phyloP scores from a whole-genome alignment of 1,284 basidiomycete species.

The Lentinula novae-zelandiae region DNA sequence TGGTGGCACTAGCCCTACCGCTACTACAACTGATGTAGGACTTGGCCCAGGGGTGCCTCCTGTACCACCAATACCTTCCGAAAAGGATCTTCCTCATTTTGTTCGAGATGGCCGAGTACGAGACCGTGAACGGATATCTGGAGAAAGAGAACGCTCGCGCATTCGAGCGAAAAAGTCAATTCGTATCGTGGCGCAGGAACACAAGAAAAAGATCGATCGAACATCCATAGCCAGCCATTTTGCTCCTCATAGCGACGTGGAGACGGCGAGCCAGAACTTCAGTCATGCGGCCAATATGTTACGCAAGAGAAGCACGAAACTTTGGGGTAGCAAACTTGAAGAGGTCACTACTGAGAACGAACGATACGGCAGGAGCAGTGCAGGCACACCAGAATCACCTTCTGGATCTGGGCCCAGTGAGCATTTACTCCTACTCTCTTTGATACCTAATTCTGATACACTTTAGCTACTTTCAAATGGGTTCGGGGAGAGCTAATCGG shows the following conservation, averaged over 20 bases:
- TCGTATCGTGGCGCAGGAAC: conserved; percentile 84
- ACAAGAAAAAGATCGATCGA: conserved; percentile 66
- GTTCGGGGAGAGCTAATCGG: conserved; percentile 97
- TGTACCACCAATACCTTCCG: conserved; percentile 27
- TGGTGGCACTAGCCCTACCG: conserved; percentile 75
- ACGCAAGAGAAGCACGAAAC: conserved; percentile 86
- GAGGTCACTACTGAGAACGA: conserved; percentile 82
- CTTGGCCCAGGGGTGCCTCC: conserved; percentile 24
- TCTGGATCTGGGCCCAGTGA: conserved; percentile 56
- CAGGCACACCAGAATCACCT: conserved; percentile 46
- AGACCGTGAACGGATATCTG: not conserved
- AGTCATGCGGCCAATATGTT: conserved; percentile 39
- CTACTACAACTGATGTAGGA: conserved; percentile 49
- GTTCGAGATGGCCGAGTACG: conserved; percentile 16
- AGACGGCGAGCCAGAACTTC: not conserved
- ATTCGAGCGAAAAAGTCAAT: conserved; percentile 81
- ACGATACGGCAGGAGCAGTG: conserved; percentile 30
- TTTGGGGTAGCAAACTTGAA: conserved; percentile 93
- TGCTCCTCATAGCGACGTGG: not conserved
- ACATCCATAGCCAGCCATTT: conserved; percentile 36
- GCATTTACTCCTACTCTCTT: conserved; percentile 24
- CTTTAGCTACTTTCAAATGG: conserved; percentile 92
- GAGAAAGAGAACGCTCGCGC: conserved; percentile 34
- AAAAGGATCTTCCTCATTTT: conserved; percentile 20
- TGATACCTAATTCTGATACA: conserved; percentile 14